These are phyloP conservation scores for Penicillium expansum DNA, from an alignment of 2,329 filamentous ascomycete genomes.

Conservation along the genomic window DNA sequence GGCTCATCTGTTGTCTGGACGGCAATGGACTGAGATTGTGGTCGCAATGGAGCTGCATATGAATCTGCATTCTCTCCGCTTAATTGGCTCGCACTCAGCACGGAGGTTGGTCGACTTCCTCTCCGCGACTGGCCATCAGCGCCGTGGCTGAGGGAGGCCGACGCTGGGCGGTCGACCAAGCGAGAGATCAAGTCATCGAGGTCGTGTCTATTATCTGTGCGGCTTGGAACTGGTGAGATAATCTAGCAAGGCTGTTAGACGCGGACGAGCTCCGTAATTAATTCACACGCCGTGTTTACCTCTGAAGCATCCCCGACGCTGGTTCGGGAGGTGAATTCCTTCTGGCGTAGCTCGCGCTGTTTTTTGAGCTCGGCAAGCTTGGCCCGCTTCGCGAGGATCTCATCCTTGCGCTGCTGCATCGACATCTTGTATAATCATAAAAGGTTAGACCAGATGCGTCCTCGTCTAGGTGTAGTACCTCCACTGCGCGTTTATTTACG, in stretches of 20 bases:
- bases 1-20: constrained; percentile 72
- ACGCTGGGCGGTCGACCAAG: constrained; percentile 72
- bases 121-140: constrained; percentile 46
- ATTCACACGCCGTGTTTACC: constrained; percentile 49
- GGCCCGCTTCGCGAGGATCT: constrained; percentile 94
- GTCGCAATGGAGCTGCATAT: constrained; percentile 40
- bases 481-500: constrained; percentile 27
- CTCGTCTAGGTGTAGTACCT: constrained; percentile 1
- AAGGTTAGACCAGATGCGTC: constrained; percentile 6
- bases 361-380: constrained; percentile 95
- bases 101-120: constrained; percentile 79
- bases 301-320: constrained; percentile 68
- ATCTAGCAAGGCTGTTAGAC: constrained; percentile 48
- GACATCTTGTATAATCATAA: constrained; percentile 27
- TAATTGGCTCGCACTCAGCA: constrained; percentile 75
- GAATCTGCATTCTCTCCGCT: constrained; percentile 63
- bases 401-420: constrained; percentile 77
- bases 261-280: constrained; percentile 3
- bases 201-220: constrained; percentile 63
- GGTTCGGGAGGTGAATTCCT: constrained; percentile 69
- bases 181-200: constrained; percentile 83
- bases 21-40: constrained; percentile 47
- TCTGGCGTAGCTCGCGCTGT: constrained; percentile 79
- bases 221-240: constrained; percentile 66
- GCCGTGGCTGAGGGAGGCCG: constrained; percentile 59